Base-by-base conservation (phyloP, 192 early-diverging fungal species). In the Cetraspora pellucida region DNA sequence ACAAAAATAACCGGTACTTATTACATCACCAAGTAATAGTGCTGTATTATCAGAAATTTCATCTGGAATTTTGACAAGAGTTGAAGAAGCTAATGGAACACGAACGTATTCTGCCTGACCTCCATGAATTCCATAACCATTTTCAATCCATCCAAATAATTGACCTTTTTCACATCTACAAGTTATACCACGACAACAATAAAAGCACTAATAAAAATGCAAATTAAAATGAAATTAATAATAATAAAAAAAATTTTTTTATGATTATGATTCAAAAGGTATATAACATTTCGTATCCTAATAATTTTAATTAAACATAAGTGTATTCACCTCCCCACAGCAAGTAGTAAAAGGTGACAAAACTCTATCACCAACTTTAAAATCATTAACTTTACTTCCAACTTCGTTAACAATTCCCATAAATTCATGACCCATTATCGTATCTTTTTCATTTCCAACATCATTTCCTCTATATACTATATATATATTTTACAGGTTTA, bases 41-140 rank as follows among this genome's bases (percentile, higher is more conserved):
- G 82, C 83, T 64, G 82, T 82, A 19, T 82, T 81, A 57, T 82
- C 82, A 1, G 78, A 76, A 9, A 85, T 59, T 3, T 60, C 55
- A 52, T 75, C 77, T 3, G 82, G 81, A 31, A 83, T 37, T 10
- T 64, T 75, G 64, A 89, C 72, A 27, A 89, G 74, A 27, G 88
- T 81, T 13, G 82, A 75, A 55, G 82, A 64, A 11, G 88, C 88
- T 58, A 84, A 57, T 14, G 88, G 86, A 45, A 89, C 86, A 0
- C 82, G 81, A 46, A 87, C 83, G 55, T 85, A 89, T 79, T 89
- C 84, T 7, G 86, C 83, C 61, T 89, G 88, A 9, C 79, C 85
- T 23, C 88, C 88, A 23, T 85, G 82, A 55, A 89, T 50, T 11
- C 86, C 86, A 21, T 74, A 52, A 13, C 80, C 78, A 10, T 77